Evolutionary conservation across 495 filamentous ascomycete genomes (phyloP), one percentile per base, ranked within the genome.

Genomic region (Chaetomium cochliodes): DNA sequence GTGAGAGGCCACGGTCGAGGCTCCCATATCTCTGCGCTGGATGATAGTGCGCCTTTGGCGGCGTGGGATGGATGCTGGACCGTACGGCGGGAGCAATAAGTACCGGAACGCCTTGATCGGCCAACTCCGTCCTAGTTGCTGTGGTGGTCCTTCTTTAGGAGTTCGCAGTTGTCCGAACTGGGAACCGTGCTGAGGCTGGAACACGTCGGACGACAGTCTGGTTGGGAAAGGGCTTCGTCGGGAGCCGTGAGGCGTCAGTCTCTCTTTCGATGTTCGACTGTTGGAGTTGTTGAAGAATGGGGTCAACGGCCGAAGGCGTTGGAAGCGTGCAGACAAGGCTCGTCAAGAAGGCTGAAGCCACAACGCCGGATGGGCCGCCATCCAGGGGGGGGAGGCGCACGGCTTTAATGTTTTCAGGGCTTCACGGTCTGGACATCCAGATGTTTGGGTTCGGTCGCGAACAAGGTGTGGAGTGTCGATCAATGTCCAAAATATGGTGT

Each of bases 1-100:
- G 51, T 88, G 81, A 53, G 82, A 76, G 39, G 74, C 69, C 62
- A 74, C 69, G 66, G 63, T 70, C 62, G 67, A 44, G 49, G 65
- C 37, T 60, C 64, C 63, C 65, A 67, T 65, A 15, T 16, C 54
- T 12, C 53, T 53, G 15, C 25, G 25, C 50, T 20, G 26, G 51
- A 39, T 28, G 51, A 12, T 49, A 58, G 46, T 54, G 51, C 23
- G 51, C 37, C 58, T 18, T 37, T 13, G 56, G 61, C 51, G 47
- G 42, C 57, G 52, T 18, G 37, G 15, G 6, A 12, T n/a, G 54
- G n/a, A 18, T 9, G 49, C 12, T 52, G 8, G 28, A 20, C 11
- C n/a, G 46, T 5, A 30, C 20, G 20, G 26, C 26, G 52, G 20
- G 41, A n/a, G 20, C 26, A 47, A 18, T 16, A 20, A 47, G 23